A percentile compares a stretch with the other conserved stretches of the same genome.
Conservation (phyloP, 2,329 filamentous ascomycete species). For the Paraphoma chrysanthemicola region DNA sequence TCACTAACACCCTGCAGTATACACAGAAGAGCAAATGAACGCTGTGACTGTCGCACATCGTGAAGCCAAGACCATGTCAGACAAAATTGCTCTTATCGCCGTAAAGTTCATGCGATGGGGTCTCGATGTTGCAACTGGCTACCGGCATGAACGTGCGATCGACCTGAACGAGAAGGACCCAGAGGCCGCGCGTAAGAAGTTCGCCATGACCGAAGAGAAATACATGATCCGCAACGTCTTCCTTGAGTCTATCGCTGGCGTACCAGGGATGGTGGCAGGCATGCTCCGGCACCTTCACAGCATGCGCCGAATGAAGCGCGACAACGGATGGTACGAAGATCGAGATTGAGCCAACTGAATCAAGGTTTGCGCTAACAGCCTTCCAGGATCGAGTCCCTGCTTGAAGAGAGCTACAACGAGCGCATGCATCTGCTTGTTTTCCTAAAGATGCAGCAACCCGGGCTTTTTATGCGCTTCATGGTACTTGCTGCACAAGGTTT, state of each 20-base stretch:
- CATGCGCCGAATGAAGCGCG: slow-evolving; percentile 83
- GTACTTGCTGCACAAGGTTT: slow-evolving; percentile 85
- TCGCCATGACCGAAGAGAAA: slow-evolving; percentile 79
- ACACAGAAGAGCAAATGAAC: slow-evolving; percentile 80
- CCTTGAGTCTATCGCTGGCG: slow-evolving; percentile 91
- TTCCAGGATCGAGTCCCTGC: slow-evolving; percentile 81
- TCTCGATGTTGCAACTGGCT: slow-evolving; percentile 83
- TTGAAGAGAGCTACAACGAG: slow-evolving; percentile 92
- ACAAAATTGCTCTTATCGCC: slow-evolving; percentile 78
- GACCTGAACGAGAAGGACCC: slow-evolving; percentile 46
- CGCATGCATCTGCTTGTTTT: slow-evolving; percentile 93
- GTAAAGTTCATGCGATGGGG: slow-evolving; percentile 78
- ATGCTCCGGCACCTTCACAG: slow-evolving; percentile 91
- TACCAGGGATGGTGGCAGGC: slow-evolving; percentile 95
- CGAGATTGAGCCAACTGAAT: neutral
- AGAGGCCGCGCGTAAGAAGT: slow-evolving; percentile 66
- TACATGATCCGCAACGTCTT: slow-evolving; percentile 93
- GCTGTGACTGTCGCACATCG: slow-evolving; percentile 78
- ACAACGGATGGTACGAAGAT: slow-evolving; percentile 77
- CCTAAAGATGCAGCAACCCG: slow-evolving; percentile 86
- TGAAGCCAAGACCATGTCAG: slow-evolving; percentile 72
- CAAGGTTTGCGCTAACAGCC: slow-evolving; percentile 10
- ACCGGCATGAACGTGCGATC: slow-evolving; percentile 70
- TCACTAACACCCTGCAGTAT: slow-evolving; percentile 54
- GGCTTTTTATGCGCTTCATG: slow-evolving; percentile 89